These are phyloP conservation scores for Parasitella parasitica DNA, from an alignment of 371 early-diverging fungal genomes.

Conservation along the genomic window DNA sequence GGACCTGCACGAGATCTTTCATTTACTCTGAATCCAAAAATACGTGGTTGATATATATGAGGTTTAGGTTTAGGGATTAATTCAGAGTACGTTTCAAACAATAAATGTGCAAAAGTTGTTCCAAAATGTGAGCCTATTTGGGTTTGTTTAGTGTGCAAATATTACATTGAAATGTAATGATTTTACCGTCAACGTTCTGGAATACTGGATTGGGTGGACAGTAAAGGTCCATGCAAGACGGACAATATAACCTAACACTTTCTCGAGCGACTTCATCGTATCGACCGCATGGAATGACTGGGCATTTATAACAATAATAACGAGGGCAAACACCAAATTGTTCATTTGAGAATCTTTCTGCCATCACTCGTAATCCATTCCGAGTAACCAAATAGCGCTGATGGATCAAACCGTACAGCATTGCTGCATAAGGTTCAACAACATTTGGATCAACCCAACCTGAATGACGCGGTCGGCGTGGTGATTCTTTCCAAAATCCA, in stretches of 20 bases:
- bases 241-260: constrained; percentile 79
- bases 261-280: constrained; percentile 70
- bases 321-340: constrained; percentile 89
- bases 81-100: constrained; percentile 85
- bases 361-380: constrained; percentile 76
- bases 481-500: constrained; percentile 35
- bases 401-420: constrained; percentile 82
- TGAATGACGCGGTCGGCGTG: constrained; percentile 1
- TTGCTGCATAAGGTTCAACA: constrained; percentile 57
- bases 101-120: constrained; percentile 90
- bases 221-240: constrained; percentile 87
- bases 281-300: constrained; percentile 84
- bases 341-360: constrained; percentile 69
- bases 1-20: constrained; percentile 63
- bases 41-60: constrained; percentile 71
- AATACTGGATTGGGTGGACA: constrained; percentile 74
- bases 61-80: constrained; percentile 58
- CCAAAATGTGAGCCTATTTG: constrained; percentile 89
- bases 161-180: not conserved
- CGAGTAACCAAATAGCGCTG: constrained; percentile 81
- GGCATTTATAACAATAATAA: constrained; percentile 71
- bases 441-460: constrained; percentile 40
- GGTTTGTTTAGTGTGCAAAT: not conserved
- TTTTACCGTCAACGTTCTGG: constrained; percentile 77
- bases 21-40: constrained; percentile 85